phyloP scores from a whole-genome alignment of 768 basidiomycete species.

The Boletus edulis region DNA sequence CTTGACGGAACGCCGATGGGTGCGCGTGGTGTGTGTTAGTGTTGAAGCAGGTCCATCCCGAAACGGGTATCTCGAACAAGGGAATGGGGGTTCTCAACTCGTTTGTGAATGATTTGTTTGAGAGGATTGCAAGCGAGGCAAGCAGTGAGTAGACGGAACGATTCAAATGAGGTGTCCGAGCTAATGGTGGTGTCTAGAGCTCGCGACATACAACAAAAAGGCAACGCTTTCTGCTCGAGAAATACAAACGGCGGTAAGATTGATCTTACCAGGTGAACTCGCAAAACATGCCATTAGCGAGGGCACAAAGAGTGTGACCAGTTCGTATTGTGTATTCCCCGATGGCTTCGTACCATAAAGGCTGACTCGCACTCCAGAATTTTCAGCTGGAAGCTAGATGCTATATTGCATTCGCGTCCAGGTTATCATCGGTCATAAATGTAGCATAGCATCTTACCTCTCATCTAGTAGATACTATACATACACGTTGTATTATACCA shows the following conservation, averaged over 20 bases:
- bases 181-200: constrained; percentile 35
- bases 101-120: constrained; percentile 63
- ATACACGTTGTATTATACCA: constrained; percentile 1
- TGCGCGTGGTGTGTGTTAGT: constrained; percentile 26
- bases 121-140: constrained; percentile 53
- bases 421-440: neutral
- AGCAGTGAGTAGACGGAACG: constrained; percentile 36
- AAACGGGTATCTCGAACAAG: constrained; percentile 73
- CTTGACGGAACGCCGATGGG: neutral
- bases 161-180: neutral
- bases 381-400: constrained; percentile 23
- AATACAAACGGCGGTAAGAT: constrained; percentile 67
- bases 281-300: constrained; percentile 77
- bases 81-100: constrained; percentile 59
- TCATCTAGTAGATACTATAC: constrained; percentile 8
- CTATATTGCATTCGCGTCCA: neutral
- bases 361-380: constrained; percentile 20
- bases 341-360: neutral
- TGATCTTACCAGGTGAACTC: constrained; percentile 70
- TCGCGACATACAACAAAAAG: constrained; percentile 69
- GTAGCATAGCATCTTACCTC: constrained; percentile 24
- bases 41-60: constrained; percentile 72
- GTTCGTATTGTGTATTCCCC: constrained; percentile 14
- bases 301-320: constrained; percentile 64
- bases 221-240: constrained; percentile 73